phyloP scores from a whole-genome alignment of 192 early-diverging fungal species.

The Phycomyces blakesleeanus region DNA sequence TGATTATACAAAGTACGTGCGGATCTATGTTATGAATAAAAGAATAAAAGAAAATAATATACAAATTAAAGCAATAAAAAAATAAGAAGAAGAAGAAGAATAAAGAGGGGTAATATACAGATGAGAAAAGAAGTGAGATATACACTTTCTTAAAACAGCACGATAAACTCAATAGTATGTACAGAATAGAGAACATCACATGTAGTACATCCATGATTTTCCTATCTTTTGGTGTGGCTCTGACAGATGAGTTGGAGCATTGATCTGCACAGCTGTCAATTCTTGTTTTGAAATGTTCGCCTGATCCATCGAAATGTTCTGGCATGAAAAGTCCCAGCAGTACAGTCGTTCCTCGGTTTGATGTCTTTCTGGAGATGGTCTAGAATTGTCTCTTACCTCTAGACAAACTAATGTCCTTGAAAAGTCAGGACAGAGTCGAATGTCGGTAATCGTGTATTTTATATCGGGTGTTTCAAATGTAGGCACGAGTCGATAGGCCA shows the following conservation, averaged over 20 bases:
- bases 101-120: too few relatives aligned
- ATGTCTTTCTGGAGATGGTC: neutral
- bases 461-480: neutral
- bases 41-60: too few relatives aligned
- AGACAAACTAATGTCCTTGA: conserved; percentile 21
- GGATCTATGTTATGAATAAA: too few relatives aligned
- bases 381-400: conserved; percentile 11
- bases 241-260: neutral
- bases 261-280: conserved; percentile 3
- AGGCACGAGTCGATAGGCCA: conserved; percentile 40
- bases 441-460: conserved; percentile 20
- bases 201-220: conserved; percentile 17
- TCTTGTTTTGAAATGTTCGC: neutral
- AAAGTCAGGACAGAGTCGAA: conserved; percentile 16
- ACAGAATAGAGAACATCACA: neutral
- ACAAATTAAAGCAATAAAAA: too few relatives aligned
- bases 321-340: conserved; percentile 21
- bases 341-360: conserved; percentile 16
- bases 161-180: neutral
- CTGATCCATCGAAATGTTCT: neutral
- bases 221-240: neutral
- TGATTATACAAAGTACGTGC: too few relatives aligned
- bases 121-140: too few relatives aligned
- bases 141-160: too few relatives aligned
- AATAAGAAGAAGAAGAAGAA: neutral